Evolutionary conservation across 768 basidiomycete species (phyloP).

Genomic region (Podaxis pistillaris): DNA sequence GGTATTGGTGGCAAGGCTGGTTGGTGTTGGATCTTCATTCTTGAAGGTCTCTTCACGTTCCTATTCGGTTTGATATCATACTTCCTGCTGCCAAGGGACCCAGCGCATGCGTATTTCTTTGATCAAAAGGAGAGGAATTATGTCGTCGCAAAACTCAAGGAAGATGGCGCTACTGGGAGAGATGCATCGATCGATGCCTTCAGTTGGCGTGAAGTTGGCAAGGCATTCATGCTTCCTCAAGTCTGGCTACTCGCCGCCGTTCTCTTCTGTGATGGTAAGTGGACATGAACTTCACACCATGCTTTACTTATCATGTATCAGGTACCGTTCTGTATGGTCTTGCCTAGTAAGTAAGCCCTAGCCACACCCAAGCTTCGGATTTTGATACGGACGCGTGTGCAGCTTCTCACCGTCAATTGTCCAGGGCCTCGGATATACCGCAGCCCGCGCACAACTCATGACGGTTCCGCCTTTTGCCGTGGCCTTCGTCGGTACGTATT

Average conservation of each 20-base stretch:
- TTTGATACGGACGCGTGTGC: slow-evolving; percentile 3
- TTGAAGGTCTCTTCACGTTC: slow-evolving; percentile 66
- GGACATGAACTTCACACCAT: neutral
- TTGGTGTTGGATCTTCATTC: slow-evolving; percentile 71
- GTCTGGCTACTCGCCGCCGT: slow-evolving; percentile 48
- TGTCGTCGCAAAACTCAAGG: slow-evolving; percentile 36
- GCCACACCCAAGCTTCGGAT: neutral
- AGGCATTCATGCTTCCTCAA: slow-evolving; percentile 50
- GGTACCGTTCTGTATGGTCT: slow-evolving; percentile 45
- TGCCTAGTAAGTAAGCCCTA: slow-evolving; percentile 40
- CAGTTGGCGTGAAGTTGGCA: slow-evolving; percentile 54
- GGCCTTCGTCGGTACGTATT: slow-evolving; percentile 45
- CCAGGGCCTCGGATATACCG: slow-evolving; percentile 53
- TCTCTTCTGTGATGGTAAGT: slow-evolving; percentile 52
- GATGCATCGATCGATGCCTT: slow-evolving; percentile 42
- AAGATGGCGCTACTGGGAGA: slow-evolving; percentile 37
- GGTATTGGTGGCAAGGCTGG: slow-evolving; percentile 52
- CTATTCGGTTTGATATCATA: slow-evolving; percentile 52
- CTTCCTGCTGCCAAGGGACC: slow-evolving; percentile 40
- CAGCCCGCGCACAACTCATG: slow-evolving; percentile 56
- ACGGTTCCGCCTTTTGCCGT: slow-evolving; percentile 56
- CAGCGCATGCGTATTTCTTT: slow-evolving; percentile 46
- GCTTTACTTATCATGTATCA: slow-evolving; percentile 15
- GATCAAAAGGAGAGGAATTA: slow-evolving; percentile 47
- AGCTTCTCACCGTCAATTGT: slow-evolving; percentile 78